These are phyloP conservation scores for Citrus trifoliata DNA, from an alignment of 345 rosid genomes.

Conservation along the genomic window DNA sequence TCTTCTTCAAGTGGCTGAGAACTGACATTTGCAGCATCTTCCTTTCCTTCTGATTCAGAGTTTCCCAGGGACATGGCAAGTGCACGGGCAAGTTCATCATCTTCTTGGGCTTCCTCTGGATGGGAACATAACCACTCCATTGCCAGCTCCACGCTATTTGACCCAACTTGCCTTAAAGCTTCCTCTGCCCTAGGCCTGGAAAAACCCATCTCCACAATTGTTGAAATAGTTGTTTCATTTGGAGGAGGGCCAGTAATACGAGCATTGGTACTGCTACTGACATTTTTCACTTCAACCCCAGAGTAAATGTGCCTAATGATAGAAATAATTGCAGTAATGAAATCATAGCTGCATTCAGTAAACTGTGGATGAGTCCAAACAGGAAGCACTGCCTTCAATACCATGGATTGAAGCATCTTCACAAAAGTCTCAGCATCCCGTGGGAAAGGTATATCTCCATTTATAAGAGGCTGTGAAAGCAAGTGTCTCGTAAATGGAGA, in stretches of 20 bases:
- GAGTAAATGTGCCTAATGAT: conserved; percentile 83
- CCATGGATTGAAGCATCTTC: conserved; percentile 90
- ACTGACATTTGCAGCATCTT: conserved; percentile 46
- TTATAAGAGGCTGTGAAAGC: conserved; percentile 68
- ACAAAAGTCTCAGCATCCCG: conserved; percentile 88
- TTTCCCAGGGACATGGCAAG: conserved; percentile 95
- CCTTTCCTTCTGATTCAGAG: conserved; percentile 78
- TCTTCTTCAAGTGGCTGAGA: conserved; percentile 63
- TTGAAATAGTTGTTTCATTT: conserved; percentile 77
- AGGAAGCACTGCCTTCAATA: conserved; percentile 86
- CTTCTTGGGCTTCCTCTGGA: conserved; percentile 88
- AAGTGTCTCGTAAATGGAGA: conserved; percentile 86
- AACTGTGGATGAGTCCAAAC: conserved; percentile 89
- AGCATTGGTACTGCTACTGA: conserved; percentile 42
- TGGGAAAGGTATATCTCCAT: conserved; percentile 66
- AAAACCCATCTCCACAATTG: conserved; percentile 98
- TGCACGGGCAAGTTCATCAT: conserved; percentile 98
- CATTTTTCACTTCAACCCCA: conserved; percentile 88
- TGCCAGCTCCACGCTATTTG: conserved; percentile 93
- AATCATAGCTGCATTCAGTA: conserved; percentile 75
- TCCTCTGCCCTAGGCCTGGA: conserved; percentile 93
- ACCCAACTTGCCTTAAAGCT: conserved; percentile 90
- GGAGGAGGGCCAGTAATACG: conserved; percentile 86
- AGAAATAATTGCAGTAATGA: conserved; percentile 69
- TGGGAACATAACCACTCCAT: conserved; percentile 98